phyloP scores from a whole-genome alignment of 768 basidiomycete species.

The Phylloporus arenicola region DNA sequence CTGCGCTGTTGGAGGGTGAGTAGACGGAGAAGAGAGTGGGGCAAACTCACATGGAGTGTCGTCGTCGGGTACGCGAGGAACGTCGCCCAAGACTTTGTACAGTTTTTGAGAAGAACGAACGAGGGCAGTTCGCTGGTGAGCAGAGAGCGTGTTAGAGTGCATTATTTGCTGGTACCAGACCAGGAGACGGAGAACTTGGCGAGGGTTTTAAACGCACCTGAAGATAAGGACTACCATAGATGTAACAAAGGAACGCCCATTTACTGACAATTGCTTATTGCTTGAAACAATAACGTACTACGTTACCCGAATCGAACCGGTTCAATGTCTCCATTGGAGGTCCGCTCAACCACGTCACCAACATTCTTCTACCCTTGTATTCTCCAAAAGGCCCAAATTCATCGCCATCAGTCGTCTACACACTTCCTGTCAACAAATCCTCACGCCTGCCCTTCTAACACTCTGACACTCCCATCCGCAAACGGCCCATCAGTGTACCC shows the following conservation, averaged over 20 bases:
- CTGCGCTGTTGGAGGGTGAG: neutral
- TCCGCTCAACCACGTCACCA: slow-evolving; percentile 27
- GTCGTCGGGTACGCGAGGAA: slow-evolving; percentile 52
- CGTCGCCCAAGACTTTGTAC: slow-evolving; percentile 50
- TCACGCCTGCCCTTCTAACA: too few relatives aligned
- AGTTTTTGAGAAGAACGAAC: slow-evolving; percentile 57
- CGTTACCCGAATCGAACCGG: neutral
- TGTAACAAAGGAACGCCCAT: slow-evolving; percentile 21
- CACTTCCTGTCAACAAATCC: too few relatives aligned
- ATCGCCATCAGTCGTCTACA: too few relatives aligned
- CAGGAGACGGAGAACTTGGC: slow-evolving; percentile 3
- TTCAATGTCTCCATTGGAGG: slow-evolving; percentile 17
- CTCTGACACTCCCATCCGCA: neutral
- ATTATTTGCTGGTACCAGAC: slow-evolving; percentile 25
- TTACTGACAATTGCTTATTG: neutral
- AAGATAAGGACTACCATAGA: slow-evolving; percentile 7
- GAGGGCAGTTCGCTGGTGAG: slow-evolving; percentile 48
- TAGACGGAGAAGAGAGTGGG: neutral
- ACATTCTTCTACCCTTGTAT: too few relatives aligned
- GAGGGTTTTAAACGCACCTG: slow-evolving; percentile 8
- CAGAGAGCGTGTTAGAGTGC: slow-evolving; percentile 45
- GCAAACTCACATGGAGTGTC: neutral
- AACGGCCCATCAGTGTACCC: neutral
- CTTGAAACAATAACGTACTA: neutral
- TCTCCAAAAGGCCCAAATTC: too few relatives aligned